Evolutionary conservation across 2,329 filamentous ascomycete species (phyloP), one percentile per base, ranked within the genome.

Genomic region (Monilinia vaccinii-corymbosi): DNA sequence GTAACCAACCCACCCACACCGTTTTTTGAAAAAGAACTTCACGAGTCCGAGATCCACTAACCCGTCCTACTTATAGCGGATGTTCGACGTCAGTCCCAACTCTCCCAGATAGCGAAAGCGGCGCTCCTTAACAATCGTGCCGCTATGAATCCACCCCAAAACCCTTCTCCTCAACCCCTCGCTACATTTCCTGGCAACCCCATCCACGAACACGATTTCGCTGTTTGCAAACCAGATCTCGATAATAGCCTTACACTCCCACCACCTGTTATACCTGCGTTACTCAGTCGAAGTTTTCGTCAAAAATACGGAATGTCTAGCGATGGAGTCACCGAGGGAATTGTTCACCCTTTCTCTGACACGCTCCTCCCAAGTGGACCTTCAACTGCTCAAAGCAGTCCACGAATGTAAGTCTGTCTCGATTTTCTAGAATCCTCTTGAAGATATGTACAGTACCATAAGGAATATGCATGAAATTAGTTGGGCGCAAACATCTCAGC

Each of bases 381-480:
- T 38, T 69, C 68, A 38, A 70, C 67, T n/a, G 70, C 68, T 23
- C 67, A 69, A n/a, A 62, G 62, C 38, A 69, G 68, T 56, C 71
- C 71, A 34, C 64, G 67, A 69, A 58, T 73, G 71, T 73, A 62
- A 69, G 66, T 64, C 25, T 21, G 42, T 44, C 44, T 25, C 31
- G 21, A n/a, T 48, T 36, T 34, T 21, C 34, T 36, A 18, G 25
- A n/a, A 10, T 28, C 28, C n/a, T 13, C 13, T 23, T 16, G 1
- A 18, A 9, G 16, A 18, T 10, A 18, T 53, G 51, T 32, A 53
- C 13, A 53, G n/a, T 23, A 10, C 23, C 28, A 4, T 32, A 11
- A 44, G 13, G 38, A 53, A 32, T 44, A 8, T 44, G 4, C 32
- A 48, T 31, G 11, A 51, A 28, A 38, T 44, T 60, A 8, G 16